Percentiles rank a stretch among this genome's conserved stretches.
Conservation (phyloP, 2,329 filamentous ascomycete genomes). For the Penicillium concentricum region DNA sequence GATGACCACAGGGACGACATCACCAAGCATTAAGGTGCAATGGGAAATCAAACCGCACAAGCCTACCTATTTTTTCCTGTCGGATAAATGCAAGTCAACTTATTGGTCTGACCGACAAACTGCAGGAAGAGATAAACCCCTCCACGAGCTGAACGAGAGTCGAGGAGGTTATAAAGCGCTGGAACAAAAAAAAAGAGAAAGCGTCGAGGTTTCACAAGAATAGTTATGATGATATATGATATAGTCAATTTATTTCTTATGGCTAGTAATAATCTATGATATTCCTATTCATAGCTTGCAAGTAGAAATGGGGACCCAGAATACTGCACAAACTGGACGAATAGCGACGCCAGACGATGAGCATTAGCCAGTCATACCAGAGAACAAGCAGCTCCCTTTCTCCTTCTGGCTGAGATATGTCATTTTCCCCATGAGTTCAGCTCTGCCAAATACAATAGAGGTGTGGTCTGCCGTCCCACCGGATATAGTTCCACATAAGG, state of each 20-base stretch:
- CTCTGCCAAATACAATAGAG: conserved; percentile 22
- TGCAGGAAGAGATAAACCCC: conserved; percentile 9
- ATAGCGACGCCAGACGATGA: conserved; percentile 8
- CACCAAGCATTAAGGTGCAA: not conserved
- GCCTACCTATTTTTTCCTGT: not conserved
- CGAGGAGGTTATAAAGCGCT: conserved; percentile 15
- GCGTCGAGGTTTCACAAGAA: conserved; percentile 17
- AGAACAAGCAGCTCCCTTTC: conserved; percentile 2
- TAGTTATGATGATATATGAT: not conserved
- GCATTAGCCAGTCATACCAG: conserved; percentile 16
- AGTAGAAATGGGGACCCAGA: conserved; percentile 18
- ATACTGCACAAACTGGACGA: conserved; percentile 18
- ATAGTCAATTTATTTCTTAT: conserved; percentile 4
- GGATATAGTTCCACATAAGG: conserved; percentile 9
- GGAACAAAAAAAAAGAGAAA: not conserved
- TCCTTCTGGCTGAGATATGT: conserved; percentile 23
- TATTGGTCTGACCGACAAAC: conserved; percentile 18
- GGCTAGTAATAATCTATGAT: conserved; percentile 14
- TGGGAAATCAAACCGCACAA: not conserved
- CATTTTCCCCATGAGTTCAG: conserved; percentile 25
- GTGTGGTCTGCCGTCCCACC: conserved; percentile 13
- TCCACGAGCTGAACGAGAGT: conserved; percentile 8
- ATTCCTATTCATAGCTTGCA: conserved; percentile 11
- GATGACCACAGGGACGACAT: not conserved
- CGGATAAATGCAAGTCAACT: conserved; percentile 10